Evolutionary conservation across 2,329 filamentous ascomycete species (phyloP), one percentile per base, ranked within the genome.

Genomic region (Colletotrichum shisoi): DNA sequence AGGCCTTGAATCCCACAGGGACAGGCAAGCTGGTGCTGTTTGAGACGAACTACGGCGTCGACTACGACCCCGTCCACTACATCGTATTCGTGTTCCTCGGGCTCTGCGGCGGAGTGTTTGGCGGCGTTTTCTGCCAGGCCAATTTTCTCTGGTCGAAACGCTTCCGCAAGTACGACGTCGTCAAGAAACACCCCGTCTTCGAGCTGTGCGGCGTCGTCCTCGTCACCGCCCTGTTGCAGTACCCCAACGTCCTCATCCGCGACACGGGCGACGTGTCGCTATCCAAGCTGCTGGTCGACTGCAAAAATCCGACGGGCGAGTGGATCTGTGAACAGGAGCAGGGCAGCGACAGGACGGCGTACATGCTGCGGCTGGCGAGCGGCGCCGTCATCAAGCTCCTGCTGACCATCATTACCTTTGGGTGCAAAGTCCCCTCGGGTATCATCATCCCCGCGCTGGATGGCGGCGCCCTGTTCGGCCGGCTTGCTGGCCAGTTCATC

Each of bases 1-100:
- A 83, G 71, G 80, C 81, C 3, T 77, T 88, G n/a, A 87, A 88
- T 71, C 86, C 85, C 0, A 87, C 79, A 1, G 84, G 85, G 0
- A 88, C 85, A 0, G 86, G 86, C 3, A 87, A 87, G 71, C 76
- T 88, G 4, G 85, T 87, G 0, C 79, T 88, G 5, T 89, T 87
- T 71, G 84, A 88, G 71, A 87, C 85, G 4, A 82, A 84, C 57
- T 88, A 87, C 68, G 84, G 83, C 4, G 82, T 82, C 3, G 79
- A 81, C n/a, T 88, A 87, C 71, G 73, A 80, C n/a, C 74, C 82
- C 1, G 72, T 82, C 11, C 84, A 88, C 70, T 87, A 87, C 71
- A 71, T 85, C 2, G 79, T 87, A 40, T 88, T 89, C 72, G 75
- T 86, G 4, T 63, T 87, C 2, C 80, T 88, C 0, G 86, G 85